These are phyloP conservation scores for Tolypocladium amazonense DNA, from an alignment of 2,329 filamentous ascomycete species.

Conservation along the genomic window DNA sequence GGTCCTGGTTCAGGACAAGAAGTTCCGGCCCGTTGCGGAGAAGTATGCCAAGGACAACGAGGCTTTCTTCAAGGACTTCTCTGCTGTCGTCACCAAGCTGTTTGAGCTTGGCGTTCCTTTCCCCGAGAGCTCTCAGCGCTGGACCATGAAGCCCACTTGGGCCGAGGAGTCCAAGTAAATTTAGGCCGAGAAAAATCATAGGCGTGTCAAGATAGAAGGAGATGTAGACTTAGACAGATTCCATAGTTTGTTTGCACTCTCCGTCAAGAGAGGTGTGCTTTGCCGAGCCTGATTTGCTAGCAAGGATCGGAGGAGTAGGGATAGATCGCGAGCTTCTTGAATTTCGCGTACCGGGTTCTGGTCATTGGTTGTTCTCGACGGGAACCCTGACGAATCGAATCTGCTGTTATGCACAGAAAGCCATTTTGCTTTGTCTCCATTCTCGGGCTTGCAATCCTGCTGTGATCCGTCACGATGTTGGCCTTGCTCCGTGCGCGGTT, in stretches of 20 bases:
- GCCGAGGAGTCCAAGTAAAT: slow-evolving; percentile 20
- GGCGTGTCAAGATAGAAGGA: not conserved
- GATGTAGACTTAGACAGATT: not conserved
- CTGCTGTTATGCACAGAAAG: not conserved
- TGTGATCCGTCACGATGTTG: not conserved
- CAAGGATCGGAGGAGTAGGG: not conserved
- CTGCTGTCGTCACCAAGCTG: slow-evolving; percentile 65
- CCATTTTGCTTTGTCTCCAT: not conserved
- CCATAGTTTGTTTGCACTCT: not conserved
- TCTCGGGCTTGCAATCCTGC: not conserved
- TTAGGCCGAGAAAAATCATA: not conserved
- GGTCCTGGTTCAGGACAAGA: slow-evolving; percentile 78
- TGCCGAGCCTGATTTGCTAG: not conserved
- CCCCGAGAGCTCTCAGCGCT: slow-evolving; percentile 44
- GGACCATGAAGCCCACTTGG: slow-evolving; percentile 51
- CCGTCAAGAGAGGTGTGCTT: not conserved
- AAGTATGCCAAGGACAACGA: slow-evolving; percentile 88
- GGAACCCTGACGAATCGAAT: not conserved
- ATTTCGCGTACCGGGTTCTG: not conserved
- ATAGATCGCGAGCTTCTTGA: not conserved
- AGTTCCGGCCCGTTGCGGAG: slow-evolving; percentile 69
- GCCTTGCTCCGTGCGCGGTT: not conserved
- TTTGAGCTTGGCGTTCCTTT: slow-evolving; percentile 96
- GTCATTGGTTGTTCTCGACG: not conserved
- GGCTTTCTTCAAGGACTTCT: slow-evolving; percentile 88